phyloP scores from a whole-genome alignment of 768 basidiomycete genomes.

The Russula emetica region DNA sequence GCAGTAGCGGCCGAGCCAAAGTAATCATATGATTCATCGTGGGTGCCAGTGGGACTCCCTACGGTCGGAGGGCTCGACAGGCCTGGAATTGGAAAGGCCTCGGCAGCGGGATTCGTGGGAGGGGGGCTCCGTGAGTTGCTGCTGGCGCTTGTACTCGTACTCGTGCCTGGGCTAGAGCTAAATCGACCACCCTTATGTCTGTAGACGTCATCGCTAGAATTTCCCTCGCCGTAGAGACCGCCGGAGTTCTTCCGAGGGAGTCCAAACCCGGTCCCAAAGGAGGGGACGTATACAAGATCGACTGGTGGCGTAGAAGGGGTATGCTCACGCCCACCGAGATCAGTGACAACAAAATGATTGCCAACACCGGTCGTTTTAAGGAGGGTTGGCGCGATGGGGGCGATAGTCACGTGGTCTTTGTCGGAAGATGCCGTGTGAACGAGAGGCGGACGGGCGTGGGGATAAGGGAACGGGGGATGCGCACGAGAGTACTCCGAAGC shows the following conservation, averaged over 20 bases:
- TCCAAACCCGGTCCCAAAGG: conserved; percentile 35
- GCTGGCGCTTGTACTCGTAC: conserved; percentile 26
- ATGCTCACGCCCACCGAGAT: conserved; percentile 30
- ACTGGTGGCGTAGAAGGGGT: conserved; percentile 42
- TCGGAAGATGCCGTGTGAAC: conserved; percentile 36
- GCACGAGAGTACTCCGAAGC: conserved; percentile 23
- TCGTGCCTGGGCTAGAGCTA: conserved; percentile 35
- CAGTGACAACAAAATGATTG: conserved; percentile 36
- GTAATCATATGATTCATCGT: conserved; percentile 18
- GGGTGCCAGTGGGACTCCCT: conserved; percentile 14
- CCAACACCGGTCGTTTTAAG: conserved; percentile 71
- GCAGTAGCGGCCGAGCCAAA: conserved; percentile 17
- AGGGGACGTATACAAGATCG: conserved; percentile 69
- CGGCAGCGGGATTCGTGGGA: conserved; percentile 20
- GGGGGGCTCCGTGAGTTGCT: conserved; percentile 22
- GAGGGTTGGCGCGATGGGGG: conserved; percentile 73
- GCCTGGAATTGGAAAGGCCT: conserved; percentile 20
- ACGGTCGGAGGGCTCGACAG: conserved; percentile 15
- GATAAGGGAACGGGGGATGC: conserved; percentile 26
- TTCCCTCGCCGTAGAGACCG: conserved; percentile 25
- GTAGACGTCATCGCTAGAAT: conserved; percentile 35
- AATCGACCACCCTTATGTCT: conserved; percentile 37
- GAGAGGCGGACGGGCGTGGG: conserved; percentile 33
- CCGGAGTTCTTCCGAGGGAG: conserved; percentile 28
- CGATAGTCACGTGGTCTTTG: conserved; percentile 62